These are phyloP conservation scores for Hypoxylon sp. DNA, from an alignment of 2,329 filamentous ascomycete species.

Conservation along the genomic window DNA sequence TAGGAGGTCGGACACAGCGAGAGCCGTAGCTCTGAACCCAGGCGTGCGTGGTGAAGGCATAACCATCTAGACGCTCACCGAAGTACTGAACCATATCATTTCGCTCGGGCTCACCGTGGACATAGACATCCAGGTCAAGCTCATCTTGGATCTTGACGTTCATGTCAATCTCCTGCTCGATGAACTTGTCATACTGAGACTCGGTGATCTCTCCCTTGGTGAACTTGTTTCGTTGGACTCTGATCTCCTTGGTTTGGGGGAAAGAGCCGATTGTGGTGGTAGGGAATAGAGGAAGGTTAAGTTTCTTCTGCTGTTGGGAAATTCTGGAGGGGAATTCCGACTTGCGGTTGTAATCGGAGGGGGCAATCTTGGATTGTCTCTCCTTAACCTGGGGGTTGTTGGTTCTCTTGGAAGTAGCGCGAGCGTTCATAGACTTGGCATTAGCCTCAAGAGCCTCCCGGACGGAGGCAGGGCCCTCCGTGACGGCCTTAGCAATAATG, in stretches of 20 bases:
- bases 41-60: conserved; percentile 98
- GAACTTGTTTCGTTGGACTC: conserved; percentile 96
- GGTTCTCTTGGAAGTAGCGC: conserved; percentile 92
- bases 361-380: conserved; percentile 88
- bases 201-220: conserved; percentile 97
- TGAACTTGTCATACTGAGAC: conserved; percentile 97
- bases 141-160: conserved; percentile 98
- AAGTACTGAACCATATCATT: conserved; percentile 99
- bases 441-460: conserved; percentile 94
- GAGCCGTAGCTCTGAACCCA: conserved; percentile 99
- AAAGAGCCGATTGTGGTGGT: conserved; percentile 99
- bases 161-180: conserved; percentile 97
- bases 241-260: conserved; percentile 99
- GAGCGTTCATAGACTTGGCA: conserved; percentile 91
- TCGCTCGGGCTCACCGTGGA: conserved; percentile 99
- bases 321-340: conserved; percentile 89
- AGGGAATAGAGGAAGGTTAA: conserved; percentile 96
- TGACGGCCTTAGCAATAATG: conserved; percentile 96
- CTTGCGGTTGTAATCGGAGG: conserved; percentile 91
- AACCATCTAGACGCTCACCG: conserved; percentile 95
- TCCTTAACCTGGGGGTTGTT: conserved; percentile 99
- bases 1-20: conserved; percentile 96
- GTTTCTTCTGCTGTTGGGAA: conserved; percentile 88
- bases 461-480: conserved; percentile 89
- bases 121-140: conserved; percentile 95